Evolutionary conservation across 306 rosid species (phyloP).

Genomic region (Herpetospermum pedunculosum): DNA sequence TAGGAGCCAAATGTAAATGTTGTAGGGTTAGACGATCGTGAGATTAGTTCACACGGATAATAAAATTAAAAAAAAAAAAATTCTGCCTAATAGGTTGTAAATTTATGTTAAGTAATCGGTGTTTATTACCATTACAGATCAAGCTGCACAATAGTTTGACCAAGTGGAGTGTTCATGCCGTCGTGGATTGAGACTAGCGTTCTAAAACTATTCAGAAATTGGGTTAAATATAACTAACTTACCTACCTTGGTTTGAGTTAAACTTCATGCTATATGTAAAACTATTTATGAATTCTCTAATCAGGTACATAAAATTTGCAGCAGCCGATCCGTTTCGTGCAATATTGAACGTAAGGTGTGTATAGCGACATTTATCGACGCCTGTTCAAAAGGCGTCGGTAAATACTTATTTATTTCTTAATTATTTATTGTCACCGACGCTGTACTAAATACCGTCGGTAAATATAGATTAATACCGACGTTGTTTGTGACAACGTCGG

Average conservation of each 20-base stretch:
- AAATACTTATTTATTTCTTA: no score
- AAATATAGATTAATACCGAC: no score
- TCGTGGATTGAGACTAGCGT: neutral
- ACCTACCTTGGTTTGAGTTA: neutral
- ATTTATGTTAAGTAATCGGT: neutral
- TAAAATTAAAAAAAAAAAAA: no score
- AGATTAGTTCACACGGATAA: no score
- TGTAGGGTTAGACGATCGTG: no score
- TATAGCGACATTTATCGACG: no score
- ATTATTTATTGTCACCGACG: no score
- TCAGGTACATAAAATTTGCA: conserved; percentile 63
- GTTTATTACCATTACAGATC: neutral
- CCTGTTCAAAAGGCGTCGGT: no score
- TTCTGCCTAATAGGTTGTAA: neutral
- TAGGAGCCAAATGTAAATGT: no score
- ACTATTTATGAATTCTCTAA: conserved; percentile 62
- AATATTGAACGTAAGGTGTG: conserved; percentile 69
- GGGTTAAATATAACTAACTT: neutral
- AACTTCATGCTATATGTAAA: no score
- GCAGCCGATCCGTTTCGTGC: conserved; percentile 76
- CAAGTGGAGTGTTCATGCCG: neutral
- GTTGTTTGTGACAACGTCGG: no score
- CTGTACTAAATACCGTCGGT: no score
- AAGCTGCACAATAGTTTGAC: neutral
- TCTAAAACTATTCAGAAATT: neutral